Evolutionary conservation across 352 stramenopile species (phyloP), one percentile per base, ranked within the genome.

Genomic region (Pythium sp.): DNA sequence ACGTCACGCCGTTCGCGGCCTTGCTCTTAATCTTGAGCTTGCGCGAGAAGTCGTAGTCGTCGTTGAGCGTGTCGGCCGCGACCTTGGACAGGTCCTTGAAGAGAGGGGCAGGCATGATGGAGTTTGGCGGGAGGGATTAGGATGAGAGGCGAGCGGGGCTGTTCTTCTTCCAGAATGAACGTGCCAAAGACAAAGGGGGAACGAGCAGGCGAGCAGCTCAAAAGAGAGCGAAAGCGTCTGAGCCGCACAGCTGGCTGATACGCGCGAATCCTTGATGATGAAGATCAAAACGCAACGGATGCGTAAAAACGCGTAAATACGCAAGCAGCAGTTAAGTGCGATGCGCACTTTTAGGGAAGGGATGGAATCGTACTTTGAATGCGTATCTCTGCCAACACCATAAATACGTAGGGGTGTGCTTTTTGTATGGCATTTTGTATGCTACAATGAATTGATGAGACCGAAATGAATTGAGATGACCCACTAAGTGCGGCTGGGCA

Each of bases 1-100:
- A 93, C 26, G 77, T 75, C 43, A 93, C 84, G 64, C 84, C 84
- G 69, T 92, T 91, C 5, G 81, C 72, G 22, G 84, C 81, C 74
- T 89, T 90, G 72, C 79, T 90, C 75, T 90, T 92, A 72, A 92
- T 87, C 80, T 92, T 92, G 66, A 92, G 73, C 79, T 91, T 92
- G 68, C 84, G 81, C 53, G 75, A 87, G 72, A 89, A 92, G 74
- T 92, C 84, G 58, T 90, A 91, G 75, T 93, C 84, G 71, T 93
- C 84, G 8, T 74, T 75, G 41, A 93, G 81, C 53, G 90, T 78
- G 64, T 93, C 81, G 65, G 87, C 73, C 18, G 86, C 86, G 63
- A 81, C 90, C 85, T 93, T 93, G 68, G 83, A 77, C 64, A 94
- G 67, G 65, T 94, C 84, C 76, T 93, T 94, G 83, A 83, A 94